These are phyloP conservation scores for Botryosphaeria dothidea DNA, from an alignment of 2,329 filamentous ascomycete genomes.

Conservation along the genomic window DNA sequence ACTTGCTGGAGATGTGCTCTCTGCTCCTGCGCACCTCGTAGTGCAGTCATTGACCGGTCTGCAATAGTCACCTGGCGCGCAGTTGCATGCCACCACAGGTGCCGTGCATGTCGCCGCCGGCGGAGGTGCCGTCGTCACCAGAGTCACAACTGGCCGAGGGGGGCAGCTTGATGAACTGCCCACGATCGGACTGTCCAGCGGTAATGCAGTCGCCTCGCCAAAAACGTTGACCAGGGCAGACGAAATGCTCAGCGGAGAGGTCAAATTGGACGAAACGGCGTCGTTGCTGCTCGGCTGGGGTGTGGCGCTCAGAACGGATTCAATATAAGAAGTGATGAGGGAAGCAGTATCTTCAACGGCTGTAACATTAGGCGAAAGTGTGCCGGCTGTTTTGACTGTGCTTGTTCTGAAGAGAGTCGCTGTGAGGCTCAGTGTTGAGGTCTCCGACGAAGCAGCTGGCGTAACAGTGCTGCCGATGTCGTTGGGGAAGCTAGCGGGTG, in stretches of 20 bases:
- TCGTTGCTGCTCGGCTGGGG: slow-evolving; percentile 39
- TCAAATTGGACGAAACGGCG: slow-evolving; percentile 20
- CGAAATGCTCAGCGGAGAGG: not conserved
- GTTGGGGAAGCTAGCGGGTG: not conserved
- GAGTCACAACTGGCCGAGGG: not conserved
- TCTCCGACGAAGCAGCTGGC: slow-evolving; percentile 18
- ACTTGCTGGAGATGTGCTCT: not conserved
- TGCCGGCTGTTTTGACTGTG: slow-evolving; percentile 3
- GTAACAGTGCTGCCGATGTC: slow-evolving; percentile 11
- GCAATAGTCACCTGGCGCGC: not conserved
- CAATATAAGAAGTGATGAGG: not conserved
- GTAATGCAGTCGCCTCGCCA: not conserved
- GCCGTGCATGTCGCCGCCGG: not conserved
- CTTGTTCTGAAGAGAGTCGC: not conserved
- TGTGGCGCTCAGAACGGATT: slow-evolving; percentile 18
- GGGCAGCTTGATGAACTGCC: not conserved
- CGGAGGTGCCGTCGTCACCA: not conserved
- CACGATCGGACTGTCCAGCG: not conserved
- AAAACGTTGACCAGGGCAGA: not conserved
- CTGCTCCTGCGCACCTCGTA: slow-evolving; percentile 12
- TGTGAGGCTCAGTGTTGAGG: not conserved
- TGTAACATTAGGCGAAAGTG: slow-evolving; percentile 5
- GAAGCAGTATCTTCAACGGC: not conserved
- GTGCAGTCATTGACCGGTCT: slow-evolving; percentile 22
- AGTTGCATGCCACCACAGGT: slow-evolving; percentile 10